phyloP scores from a whole-genome alignment of 2,329 filamentous ascomycete genomes.

The Arthrobotrys entomopaga region DNA sequence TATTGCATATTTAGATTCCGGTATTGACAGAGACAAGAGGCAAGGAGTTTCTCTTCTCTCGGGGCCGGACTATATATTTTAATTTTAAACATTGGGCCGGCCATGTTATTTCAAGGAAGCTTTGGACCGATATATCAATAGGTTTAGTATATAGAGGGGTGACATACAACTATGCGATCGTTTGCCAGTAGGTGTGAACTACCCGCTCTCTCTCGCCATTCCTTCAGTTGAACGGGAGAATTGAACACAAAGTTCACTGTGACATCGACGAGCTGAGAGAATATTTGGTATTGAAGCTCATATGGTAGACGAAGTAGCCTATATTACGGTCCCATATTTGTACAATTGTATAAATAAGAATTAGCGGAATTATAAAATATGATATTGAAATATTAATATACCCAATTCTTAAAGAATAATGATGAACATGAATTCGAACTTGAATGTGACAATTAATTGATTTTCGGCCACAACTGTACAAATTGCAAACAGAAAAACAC shows the following conservation, averaged over 20 bases:
- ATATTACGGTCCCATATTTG: no score
- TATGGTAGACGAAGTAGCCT: conserved; percentile 17
- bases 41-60: conserved; percentile 11
- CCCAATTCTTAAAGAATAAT: not conserved
- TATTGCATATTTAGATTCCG: not conserved
- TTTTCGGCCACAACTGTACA: not conserved
- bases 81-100: not conserved
- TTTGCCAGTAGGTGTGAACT: not conserved
- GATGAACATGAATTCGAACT: no score
- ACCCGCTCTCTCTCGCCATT: conserved; percentile 7
- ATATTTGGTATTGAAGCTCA: conserved; percentile 31
- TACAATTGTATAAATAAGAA: no score
- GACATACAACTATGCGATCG: no score
- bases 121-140: no score
- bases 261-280: conserved; percentile 12
- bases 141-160: no score
- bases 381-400: no score
- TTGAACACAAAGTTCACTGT: conserved; percentile 20
- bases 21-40: conserved; percentile 5
- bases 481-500: not conserved
- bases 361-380: no score
- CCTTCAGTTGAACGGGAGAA: conserved; percentile 3
- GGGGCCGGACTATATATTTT: no score
- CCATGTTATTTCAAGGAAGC: not conserved
- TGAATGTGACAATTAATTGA: not conserved